Evolutionary conservation across 306 rosid genomes (phyloP).

Genomic region (Crataegus laevigata): DNA sequence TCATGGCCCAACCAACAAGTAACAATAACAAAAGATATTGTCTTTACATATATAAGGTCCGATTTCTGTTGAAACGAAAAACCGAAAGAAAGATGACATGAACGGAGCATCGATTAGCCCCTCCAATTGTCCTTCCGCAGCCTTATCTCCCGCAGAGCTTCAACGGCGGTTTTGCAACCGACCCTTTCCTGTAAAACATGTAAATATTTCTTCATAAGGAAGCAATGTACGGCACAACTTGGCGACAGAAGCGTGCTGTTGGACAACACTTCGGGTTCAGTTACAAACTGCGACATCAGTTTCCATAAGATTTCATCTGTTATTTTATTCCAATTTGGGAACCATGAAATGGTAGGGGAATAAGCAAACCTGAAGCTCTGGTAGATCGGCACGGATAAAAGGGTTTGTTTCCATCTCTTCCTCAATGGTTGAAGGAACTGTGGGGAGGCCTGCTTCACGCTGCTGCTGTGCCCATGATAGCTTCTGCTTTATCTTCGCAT

Average conservation of each 20-base stretch:
- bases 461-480: conserved; percentile 69
- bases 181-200: conserved; percentile 41
- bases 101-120: conserved; percentile 26
- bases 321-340: neutral
- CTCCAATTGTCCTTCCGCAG: conserved; percentile 69
- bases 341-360: neutral
- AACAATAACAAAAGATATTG: neutral
- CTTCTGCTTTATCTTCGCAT: conserved; percentile 43
- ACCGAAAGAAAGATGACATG: neutral
- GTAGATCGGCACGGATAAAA: conserved; percentile 71
- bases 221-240: neutral
- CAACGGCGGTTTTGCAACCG: conserved; percentile 50
- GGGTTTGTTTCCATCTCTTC: conserved; percentile 76
- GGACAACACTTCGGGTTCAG: neutral
- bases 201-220: neutral
- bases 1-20: neutral
- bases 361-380: conserved; percentile 57
- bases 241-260: neutral
- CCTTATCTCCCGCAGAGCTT: conserved; percentile 58
- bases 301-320: neutral
- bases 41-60: neutral
- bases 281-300: neutral
- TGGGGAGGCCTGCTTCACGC: conserved; percentile 53
- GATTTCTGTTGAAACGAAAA: neutral
- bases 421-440: conserved; percentile 73